These are phyloP conservation scores for Trametes maxima DNA, from an alignment of 768 basidiomycete species.

Conservation along the genomic window DNA sequence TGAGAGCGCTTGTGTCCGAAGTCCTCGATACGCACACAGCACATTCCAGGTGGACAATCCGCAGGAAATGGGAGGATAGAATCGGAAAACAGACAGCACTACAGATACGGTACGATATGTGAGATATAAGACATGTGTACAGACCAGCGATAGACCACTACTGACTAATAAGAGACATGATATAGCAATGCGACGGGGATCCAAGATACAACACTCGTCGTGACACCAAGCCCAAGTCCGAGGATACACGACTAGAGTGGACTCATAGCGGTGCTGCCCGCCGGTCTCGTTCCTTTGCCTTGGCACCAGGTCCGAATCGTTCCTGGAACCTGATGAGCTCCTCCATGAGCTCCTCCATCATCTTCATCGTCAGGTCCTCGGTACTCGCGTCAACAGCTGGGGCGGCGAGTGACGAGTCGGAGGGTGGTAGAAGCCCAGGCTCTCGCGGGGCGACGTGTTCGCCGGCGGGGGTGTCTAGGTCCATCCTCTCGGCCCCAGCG, in stretches of 20 bases:
- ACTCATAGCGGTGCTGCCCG: conserved; percentile 34
- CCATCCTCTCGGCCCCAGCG: conserved; percentile 32
- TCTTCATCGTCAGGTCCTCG: conserved; percentile 58
- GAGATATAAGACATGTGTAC: conserved; percentile 25
- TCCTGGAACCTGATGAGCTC: conserved; percentile 90
- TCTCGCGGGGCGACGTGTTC: conserved; percentile 28
- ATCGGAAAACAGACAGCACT: conserved; percentile 6
- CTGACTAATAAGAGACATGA: conserved; percentile 4
- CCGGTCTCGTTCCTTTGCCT: conserved; percentile 41
- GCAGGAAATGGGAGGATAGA: not conserved
- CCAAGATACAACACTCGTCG: conserved; percentile 23
- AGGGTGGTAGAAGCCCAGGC: conserved; percentile 5
- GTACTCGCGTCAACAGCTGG: conserved; percentile 9
- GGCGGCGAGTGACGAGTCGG: not conserved
- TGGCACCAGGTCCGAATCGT: conserved; percentile 67
- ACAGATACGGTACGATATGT: conserved; percentile 23
- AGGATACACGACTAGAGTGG: not conserved
- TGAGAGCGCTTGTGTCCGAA: conserved; percentile 13
- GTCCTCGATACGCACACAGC: not conserved
- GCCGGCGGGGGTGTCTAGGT: conserved; percentile 30
- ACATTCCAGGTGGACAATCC: not conserved
- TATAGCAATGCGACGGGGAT: conserved; percentile 20
- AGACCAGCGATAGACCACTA: conserved; percentile 9
- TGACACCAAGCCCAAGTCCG: conserved; percentile 4
- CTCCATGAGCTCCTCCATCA: conserved; percentile 91